Evolutionary conservation across 2,329 filamentous ascomycete genomes (phyloP), one percentile per base, ranked within the genome.

Genomic region (Atkinsonella hypoxylon): DNA sequence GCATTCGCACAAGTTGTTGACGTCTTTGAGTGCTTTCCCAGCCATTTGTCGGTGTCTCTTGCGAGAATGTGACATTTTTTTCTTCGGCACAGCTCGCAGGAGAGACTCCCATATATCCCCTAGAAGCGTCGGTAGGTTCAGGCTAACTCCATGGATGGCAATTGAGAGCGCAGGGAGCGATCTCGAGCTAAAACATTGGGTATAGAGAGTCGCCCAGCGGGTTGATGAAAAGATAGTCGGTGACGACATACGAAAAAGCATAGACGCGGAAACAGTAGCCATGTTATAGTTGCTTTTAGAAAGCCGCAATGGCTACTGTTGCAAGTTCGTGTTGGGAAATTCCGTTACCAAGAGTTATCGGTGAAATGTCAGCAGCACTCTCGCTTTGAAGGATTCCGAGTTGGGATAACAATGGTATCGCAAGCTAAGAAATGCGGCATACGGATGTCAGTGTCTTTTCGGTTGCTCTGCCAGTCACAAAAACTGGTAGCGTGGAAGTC

Each of bases 21-120:
- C 82, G 65, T 98, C 93, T 71, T 95, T 87, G 59, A 98, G 70
- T 43, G 83, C 91, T 72, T 98, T 98, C 62, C 93, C 93, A 22
- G 90, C 91, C 83, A 97, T 86, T 64, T 95, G 89, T 61, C 94
- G 82, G 64, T 89, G 84, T 59, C 93, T 80, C 77, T 89, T 95
- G 74, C 93, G 95, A 75, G 88, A 88, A 68, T 98, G 89, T 41
- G 91, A 96, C 34, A 89, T 94, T 79, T 97, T 98, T 74, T 95
- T 97, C 78, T 98, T 98, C 5, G 93, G 93, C 15, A 97, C 93
- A 1, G 93, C 93, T 57, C 83, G 83, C 58, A 98, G 76, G 44
- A 98, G 79, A 6, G 87, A 89, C 59, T 96, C 91, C 91, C 91
- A 97, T 61, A 98, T 82, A 55, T 86, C 87, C 51, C 80, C 82